A percentile compares a stretch with the other conserved stretches of the same genome.
Evolutionary conservation across 495 filamentous ascomycete genomes (phyloP).

Genomic region (Aspergillus coremiiformis): DNA sequence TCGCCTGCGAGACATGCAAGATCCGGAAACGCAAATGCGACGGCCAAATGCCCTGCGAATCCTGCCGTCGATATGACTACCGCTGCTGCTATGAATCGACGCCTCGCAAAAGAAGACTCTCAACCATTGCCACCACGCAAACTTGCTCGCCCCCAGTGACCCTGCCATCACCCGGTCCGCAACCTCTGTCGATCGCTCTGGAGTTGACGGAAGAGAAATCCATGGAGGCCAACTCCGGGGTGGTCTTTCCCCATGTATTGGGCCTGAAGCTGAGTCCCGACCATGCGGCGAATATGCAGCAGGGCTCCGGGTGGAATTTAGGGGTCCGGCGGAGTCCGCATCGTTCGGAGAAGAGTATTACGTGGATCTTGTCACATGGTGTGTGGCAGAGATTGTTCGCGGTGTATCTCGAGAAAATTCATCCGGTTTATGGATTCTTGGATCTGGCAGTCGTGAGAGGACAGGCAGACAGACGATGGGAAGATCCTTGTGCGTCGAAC

Average conservation of each 20-base stretch:
- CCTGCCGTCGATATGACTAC: slow-evolving; percentile 29
- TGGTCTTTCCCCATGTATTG: background rate
- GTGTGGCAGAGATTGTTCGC: slow-evolving; percentile 14
- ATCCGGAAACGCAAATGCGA: slow-evolving; percentile 36
- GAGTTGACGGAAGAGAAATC: background rate
- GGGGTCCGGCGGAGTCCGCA: slow-evolving; percentile 18
- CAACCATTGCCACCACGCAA: background rate
- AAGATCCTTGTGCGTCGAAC: background rate
- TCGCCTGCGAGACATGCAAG: slow-evolving; percentile 29
- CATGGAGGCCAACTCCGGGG: background rate
- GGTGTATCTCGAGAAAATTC: slow-evolving; percentile 27
- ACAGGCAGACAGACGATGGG: background rate
- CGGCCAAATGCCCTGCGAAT: slow-evolving; percentile 25
- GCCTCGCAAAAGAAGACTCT: slow-evolving; percentile 6
- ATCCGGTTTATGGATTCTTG: slow-evolving; percentile 31
- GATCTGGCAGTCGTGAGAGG: slow-evolving; percentile 15
- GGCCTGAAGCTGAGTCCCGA: background rate
- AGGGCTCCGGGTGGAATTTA: slow-evolving; percentile 35
- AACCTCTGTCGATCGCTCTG: slow-evolving; percentile 3
- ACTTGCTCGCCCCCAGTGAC: background rate
- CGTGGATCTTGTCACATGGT: slow-evolving; percentile 12
- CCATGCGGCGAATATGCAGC: slow-evolving; percentile 20
- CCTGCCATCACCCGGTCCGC: slow-evolving; percentile 1
- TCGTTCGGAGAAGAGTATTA: slow-evolving; percentile 3
- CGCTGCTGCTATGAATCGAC: slow-evolving; percentile 21